phyloP scores from a whole-genome alignment of 371 early-diverging fungal species.

The Mortierella sp. region DNA sequence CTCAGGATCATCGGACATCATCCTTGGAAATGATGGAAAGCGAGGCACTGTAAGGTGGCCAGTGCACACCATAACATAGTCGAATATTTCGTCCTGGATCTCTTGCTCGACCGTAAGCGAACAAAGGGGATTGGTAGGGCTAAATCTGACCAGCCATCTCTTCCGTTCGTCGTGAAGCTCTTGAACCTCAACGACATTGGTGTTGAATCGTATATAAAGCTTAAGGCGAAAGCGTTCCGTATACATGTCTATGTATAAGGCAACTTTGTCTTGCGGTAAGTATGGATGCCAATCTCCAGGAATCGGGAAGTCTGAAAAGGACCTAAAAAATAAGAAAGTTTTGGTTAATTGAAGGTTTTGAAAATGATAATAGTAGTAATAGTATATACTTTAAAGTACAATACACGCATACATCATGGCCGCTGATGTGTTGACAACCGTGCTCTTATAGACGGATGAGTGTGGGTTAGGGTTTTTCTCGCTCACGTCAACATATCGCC shows the following conservation, averaged over 20 bases:
- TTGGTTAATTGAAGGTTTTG: too few relatives aligned
- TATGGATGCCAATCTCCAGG: slow-evolving; percentile 66
- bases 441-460: slow-evolving; percentile 63
- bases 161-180: slow-evolving; percentile 48
- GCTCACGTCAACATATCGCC: slow-evolving; percentile 61
- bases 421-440: slow-evolving; percentile 65
- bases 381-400: too few relatives aligned
- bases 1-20: too few relatives aligned
- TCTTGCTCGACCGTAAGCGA: too few relatives aligned
- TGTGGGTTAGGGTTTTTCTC: slow-evolving; percentile 60
- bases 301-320: slow-evolving; percentile 65
- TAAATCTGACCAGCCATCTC: slow-evolving; percentile 64
- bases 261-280: slow-evolving; percentile 59
- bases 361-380: too few relatives aligned
- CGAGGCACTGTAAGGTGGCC: too few relatives aligned
- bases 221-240: slow-evolving; percentile 58
- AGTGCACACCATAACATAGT: too few relatives aligned
- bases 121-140: too few relatives aligned
- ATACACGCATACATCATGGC: too few relatives aligned
- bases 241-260: slow-evolving; percentile 62
- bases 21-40: too few relatives aligned
- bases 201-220: slow-evolving; percentile 61
- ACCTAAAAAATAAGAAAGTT: too few relatives aligned
- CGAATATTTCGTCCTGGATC: too few relatives aligned
- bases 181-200: slow-evolving; percentile 59